These are phyloP conservation scores for Pseudonitzschia delicatissima DNA, from an alignment of 108 stramenopile genomes.

Conservation along the genomic window DNA sequence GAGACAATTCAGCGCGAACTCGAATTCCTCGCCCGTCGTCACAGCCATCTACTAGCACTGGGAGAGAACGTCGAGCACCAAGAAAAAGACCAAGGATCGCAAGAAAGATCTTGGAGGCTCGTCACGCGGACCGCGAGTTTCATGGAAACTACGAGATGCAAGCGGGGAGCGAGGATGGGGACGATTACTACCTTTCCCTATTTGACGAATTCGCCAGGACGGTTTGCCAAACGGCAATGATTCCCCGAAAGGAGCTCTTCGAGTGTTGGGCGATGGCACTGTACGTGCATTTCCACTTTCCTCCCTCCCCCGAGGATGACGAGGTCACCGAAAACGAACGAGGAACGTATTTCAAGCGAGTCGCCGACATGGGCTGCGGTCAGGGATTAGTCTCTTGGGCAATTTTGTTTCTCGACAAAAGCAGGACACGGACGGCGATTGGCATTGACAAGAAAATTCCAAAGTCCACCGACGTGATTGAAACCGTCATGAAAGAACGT, in stretches of 20 bases:
- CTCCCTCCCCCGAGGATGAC: neutral
- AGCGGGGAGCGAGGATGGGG: neutral
- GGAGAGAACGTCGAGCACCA: neutral
- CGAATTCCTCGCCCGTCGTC: neutral
- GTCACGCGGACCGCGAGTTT: neutral
- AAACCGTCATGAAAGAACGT: constrained; percentile 32
- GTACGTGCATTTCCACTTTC: constrained; percentile 53
- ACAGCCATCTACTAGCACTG: neutral
- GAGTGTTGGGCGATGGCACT: constrained; percentile 66
- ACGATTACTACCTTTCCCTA: constrained; percentile 11
- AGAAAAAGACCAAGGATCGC: neutral
- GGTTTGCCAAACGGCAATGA: constrained; percentile 43
- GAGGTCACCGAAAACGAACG: neutral
- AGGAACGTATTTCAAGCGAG: constrained; percentile 5
- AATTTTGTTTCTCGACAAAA: constrained; percentile 43
- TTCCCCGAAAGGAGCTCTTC: constrained; percentile 73
- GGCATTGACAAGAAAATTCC: constrained; percentile 65
- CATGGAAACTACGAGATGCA: neutral
- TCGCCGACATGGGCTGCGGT: constrained; percentile 58
- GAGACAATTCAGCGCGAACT: neutral
- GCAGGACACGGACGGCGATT: constrained; percentile 38
- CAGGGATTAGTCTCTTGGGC: constrained; percentile 71
- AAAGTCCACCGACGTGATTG: constrained; percentile 48
- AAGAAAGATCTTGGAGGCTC: neutral
- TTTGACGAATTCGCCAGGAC: constrained; percentile 58